These are phyloP conservation scores for Sugiyamaella americana DNA, from an alignment of 805 yeast genomes.

Conservation along the genomic window DNA sequence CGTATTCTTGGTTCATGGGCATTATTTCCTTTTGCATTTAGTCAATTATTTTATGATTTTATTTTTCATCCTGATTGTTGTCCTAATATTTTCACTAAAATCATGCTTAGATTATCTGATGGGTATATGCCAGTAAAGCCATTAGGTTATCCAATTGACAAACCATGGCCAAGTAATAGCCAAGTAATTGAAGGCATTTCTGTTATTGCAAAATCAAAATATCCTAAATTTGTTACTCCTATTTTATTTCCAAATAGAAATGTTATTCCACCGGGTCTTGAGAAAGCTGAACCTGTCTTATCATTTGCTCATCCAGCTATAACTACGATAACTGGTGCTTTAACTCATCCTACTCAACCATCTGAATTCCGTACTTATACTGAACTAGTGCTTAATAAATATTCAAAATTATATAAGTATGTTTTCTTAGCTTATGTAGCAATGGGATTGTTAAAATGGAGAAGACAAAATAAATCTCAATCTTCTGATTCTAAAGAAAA, in stretches of 20 bases:
- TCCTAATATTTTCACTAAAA: conserved; percentile 28
- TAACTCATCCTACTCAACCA: conserved; percentile 29
- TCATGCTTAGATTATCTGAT: conserved; percentile 28
- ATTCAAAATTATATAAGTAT: conserved; percentile 23
- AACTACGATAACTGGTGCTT: conserved; percentile 29
- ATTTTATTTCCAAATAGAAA: conserved; percentile 24
- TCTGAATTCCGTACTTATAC: conserved; percentile 23
- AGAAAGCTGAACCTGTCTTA: conserved; percentile 24
- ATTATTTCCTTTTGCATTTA: conserved; percentile 36
- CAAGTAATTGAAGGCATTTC: conserved; percentile 30
- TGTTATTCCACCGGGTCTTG: conserved; percentile 15
- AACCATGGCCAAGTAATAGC: conserved; percentile 31
- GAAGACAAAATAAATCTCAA: neutral
- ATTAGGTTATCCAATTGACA: conserved; percentile 24
- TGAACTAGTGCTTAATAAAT: conserved; percentile 24
- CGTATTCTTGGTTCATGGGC: conserved; percentile 36
- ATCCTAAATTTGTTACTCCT: conserved; percentile 31
- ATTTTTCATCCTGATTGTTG: conserved; percentile 32
- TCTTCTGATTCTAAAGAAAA: neutral
- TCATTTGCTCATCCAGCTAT: conserved; percentile 30
- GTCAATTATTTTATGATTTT: conserved; percentile 35
- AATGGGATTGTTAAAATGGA: conserved; percentile 15
- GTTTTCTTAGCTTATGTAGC: conserved; percentile 28
- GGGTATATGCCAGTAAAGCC: conserved; percentile 30
- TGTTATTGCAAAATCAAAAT: conserved; percentile 26